A percentile compares a stretch with the other conserved stretches of the same genome.
These are phyloP conservation scores for Massospora cicadina DNA, from an alignment of 371 early-diverging fungal species.

Conservation along the genomic window DNA sequence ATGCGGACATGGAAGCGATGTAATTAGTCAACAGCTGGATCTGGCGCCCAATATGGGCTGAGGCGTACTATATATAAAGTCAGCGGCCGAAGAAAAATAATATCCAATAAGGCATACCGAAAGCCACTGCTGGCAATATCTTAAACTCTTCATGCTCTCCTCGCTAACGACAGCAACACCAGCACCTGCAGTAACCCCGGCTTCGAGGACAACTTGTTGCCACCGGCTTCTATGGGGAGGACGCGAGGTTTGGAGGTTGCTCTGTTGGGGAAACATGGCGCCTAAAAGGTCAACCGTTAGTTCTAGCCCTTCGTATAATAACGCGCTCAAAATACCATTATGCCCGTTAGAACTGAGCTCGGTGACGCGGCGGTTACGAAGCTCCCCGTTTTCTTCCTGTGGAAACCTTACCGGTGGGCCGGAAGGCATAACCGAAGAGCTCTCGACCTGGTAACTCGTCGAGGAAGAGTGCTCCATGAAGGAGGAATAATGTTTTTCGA, in stretches of 20 bases:
- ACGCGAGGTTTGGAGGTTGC: constrained; percentile 12
- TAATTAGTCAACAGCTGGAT: constrained; percentile 47
- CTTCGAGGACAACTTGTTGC: constrained; percentile 51
- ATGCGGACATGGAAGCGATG: constrained; percentile 33
- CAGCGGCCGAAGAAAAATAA: not conserved
- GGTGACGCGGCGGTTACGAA: not conserved
- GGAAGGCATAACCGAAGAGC: not conserved
- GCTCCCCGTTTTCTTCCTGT: not conserved
- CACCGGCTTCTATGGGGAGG: constrained; percentile 30
- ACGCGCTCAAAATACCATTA: constrained; percentile 1
- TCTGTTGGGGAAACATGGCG: constrained; percentile 14
- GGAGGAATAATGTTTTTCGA: constrained; percentile 6
- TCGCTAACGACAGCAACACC: constrained; percentile 58
- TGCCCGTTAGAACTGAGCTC: not conserved
- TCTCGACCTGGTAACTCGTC: not conserved
- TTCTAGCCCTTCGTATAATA: constrained; percentile 10
- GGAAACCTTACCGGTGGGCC: not conserved
- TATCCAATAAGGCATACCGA: constrained; percentile 21
- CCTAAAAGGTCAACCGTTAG: not conserved
- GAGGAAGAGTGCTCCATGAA: constrained; percentile 8
- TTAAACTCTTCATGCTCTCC: constrained; percentile 55
- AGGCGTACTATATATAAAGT: constrained; percentile 39
- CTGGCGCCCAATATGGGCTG: constrained; percentile 61
- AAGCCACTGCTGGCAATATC: constrained; percentile 67
- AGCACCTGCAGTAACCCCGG: constrained; percentile 43